These are phyloP conservation scores for Globisporangium recalcitrans DNA, from an alignment of 352 stramenopile species.

Conservation along the genomic window DNA sequence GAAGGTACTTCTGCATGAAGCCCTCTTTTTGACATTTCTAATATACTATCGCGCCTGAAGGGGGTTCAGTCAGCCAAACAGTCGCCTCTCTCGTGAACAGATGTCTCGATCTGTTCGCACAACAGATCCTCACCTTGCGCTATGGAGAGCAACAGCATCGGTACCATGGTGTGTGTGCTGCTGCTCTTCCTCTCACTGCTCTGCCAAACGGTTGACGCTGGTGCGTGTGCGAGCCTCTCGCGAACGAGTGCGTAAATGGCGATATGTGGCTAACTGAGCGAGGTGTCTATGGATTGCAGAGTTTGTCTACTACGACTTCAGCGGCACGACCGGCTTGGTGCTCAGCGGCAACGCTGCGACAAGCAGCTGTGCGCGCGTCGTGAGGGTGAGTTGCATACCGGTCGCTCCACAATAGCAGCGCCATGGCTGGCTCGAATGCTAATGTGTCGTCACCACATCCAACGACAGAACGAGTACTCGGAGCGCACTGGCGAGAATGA, in stretches of 20 bases:
- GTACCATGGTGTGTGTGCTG: not conserved
- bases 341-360: constrained; percentile 79
- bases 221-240: not conserved
- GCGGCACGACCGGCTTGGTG: constrained; percentile 65
- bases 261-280: not conserved
- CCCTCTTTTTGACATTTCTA: not conserved
- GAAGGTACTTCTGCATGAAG: not conserved
- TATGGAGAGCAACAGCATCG: not conserved
- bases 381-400: constrained; percentile 24
- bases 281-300: constrained; percentile 22
- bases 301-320: constrained; percentile 89
- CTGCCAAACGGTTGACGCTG: not conserved
- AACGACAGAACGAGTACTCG: constrained; percentile 55
- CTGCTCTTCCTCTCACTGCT: not conserved
- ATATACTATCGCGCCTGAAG: not conserved
- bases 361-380: constrained; percentile 54
- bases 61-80: no score
- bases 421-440: not conserved
- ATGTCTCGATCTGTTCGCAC: not conserved
- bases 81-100: not conserved
- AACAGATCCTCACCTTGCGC: not conserved
- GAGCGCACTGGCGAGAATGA: constrained; percentile 37
- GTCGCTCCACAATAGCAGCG: no score
- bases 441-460: not conserved
- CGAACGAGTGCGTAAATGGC: not conserved